Conservation (phyloP, 306 rosid genomes). For the Quercus mongolica region DNA sequence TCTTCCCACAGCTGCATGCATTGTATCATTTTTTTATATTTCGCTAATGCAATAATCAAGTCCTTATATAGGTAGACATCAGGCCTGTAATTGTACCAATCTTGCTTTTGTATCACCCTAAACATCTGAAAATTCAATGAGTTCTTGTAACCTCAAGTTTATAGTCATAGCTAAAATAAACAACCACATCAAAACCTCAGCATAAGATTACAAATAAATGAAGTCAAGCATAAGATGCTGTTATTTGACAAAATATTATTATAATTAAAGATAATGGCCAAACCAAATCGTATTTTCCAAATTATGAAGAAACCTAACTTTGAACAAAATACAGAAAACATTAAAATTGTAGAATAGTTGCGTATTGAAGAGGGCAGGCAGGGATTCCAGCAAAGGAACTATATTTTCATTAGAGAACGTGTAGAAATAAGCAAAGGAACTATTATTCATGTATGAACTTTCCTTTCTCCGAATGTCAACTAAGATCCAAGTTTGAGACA, state of each 20-base stretch:
- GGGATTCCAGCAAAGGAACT: background rate
- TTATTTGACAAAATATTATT: background rate
- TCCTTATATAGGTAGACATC: constrained; percentile 74
- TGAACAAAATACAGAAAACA: background rate
- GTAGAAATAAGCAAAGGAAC: no score
- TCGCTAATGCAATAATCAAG: constrained; percentile 71
- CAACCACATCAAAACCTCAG: constrained; percentile 4
- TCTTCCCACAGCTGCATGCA: constrained; percentile 71
- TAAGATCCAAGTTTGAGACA: no score
- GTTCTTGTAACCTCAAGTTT: constrained; percentile 22
- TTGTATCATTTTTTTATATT: constrained; percentile 65
- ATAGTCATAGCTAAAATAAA: constrained; percentile 1
- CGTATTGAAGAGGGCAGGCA: background rate
- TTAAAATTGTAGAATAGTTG: background rate
- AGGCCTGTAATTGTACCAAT: constrained; percentile 62
- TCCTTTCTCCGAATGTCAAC: no score
- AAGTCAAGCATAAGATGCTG: no score
- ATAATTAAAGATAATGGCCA: background rate
- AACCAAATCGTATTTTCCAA: background rate
- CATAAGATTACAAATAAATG: background rate
- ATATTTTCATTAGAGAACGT: background rate
- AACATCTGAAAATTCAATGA: constrained; percentile 51
- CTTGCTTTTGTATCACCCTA: constrained; percentile 71
- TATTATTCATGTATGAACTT: no score
- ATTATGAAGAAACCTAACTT: background rate